Evolutionary conservation across 176 grass and related monocot genomes (phyloP).

Genomic region (Hsuehochloa calcarea): DNA sequence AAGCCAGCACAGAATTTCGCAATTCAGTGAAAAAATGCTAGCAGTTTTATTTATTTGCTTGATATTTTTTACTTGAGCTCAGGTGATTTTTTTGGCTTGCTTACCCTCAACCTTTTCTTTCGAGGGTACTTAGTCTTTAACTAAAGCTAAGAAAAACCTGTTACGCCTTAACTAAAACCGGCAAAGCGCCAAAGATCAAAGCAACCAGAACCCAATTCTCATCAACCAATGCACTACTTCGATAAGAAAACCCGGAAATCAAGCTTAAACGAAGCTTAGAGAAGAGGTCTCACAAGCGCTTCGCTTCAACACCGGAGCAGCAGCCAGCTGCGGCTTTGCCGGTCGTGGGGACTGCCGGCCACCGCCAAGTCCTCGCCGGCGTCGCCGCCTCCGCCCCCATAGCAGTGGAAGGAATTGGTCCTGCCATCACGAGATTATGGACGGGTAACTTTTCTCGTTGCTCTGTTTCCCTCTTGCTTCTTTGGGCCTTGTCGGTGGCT

Average conservation of each 20-base stretch:
- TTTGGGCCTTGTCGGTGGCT: neutral
- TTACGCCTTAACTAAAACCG: neutral
- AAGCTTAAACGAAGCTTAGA: neutral
- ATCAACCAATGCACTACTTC: neutral
- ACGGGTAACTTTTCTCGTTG: constrained; percentile 31
- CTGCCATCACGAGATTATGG: neutral
- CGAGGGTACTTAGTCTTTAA: neutral
- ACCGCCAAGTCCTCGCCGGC: constrained; percentile 36
- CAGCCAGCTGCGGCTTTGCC: neutral
- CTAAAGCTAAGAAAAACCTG: neutral
- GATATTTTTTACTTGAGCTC: neutral
- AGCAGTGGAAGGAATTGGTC: constrained; percentile 26
- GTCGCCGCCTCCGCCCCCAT: constrained; percentile 26
- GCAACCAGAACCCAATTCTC: neutral
- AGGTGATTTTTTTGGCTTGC: neutral
- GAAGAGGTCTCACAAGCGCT: constrained; percentile 31
- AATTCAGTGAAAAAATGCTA: neutral
- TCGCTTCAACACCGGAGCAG: constrained; percentile 15
- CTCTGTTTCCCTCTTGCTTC: neutral
- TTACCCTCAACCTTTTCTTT: neutral
- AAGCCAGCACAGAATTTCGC: neutral
- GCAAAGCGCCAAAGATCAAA: neutral
- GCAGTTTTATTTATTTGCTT: neutral
- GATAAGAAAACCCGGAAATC: neutral
- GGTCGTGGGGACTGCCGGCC: neutral